phyloP scores from a whole-genome alignment of 2,329 filamentous ascomycete genomes.

The Ceratocystis albifundus region DNA sequence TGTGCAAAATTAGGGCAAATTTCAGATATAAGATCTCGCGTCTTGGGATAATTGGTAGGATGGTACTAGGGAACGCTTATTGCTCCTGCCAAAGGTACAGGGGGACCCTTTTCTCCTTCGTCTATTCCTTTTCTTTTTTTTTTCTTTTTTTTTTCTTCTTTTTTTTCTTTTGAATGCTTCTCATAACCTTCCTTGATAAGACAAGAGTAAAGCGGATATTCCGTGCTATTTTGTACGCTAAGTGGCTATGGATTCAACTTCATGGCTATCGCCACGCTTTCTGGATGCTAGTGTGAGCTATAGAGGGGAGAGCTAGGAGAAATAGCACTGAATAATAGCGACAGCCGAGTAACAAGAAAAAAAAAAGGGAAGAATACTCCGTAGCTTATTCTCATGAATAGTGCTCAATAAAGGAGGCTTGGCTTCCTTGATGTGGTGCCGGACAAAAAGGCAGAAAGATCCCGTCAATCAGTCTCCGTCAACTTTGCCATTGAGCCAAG shows the following conservation, averaged over 20 bases:
- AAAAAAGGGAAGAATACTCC: neutral
- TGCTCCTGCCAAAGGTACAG: conserved; percentile 3
- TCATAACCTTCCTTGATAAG: neutral
- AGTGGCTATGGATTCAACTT: neutral
- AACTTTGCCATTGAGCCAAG: neutral
- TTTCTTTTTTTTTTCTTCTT: neutral
- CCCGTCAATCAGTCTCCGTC: neutral
- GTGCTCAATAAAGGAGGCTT: neutral
- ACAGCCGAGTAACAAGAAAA: neutral
- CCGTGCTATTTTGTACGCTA: neutral
- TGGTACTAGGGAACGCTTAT: conserved; percentile 3
- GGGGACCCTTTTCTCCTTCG: neutral
- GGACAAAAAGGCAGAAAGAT: neutral
- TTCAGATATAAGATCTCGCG: neutral
- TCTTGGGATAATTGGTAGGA: neutral
- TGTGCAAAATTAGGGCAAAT: neutral
- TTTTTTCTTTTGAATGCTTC: neutral
- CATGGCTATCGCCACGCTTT: neutral
- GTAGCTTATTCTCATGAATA: neutral
- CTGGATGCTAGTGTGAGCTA: neutral
- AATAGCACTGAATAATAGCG: neutral
- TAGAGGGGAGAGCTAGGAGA: neutral
- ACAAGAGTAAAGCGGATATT: neutral
- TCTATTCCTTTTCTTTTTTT: neutral
- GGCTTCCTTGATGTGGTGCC: neutral